These are phyloP conservation scores for Mucor mucedo DNA, from an alignment of 371 early-diverging fungal species.

Conservation along the genomic window DNA sequence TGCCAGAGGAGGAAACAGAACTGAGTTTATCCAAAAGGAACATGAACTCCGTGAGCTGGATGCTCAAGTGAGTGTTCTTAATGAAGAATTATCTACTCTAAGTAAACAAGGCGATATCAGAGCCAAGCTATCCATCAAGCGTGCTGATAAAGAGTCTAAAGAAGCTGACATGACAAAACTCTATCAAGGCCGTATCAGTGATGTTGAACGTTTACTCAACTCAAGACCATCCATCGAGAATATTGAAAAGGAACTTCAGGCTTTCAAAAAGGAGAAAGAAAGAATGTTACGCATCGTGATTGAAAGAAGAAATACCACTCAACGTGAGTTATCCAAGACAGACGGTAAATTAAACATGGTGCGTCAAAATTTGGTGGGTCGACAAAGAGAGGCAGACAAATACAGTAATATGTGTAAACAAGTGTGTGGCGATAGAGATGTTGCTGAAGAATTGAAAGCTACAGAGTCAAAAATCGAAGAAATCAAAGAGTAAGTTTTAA, in stretches of 20 bases:
- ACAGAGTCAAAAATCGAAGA: conserved; percentile 19
- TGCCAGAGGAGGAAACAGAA: not conserved
- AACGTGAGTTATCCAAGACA: conserved; percentile 39
- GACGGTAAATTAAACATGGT: conserved; percentile 51
- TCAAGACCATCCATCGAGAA: conserved; percentile 31
- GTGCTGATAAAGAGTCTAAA: conserved; percentile 49
- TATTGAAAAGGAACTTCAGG: conserved; percentile 31
- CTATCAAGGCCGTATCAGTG: conserved; percentile 32
- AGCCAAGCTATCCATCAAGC: conserved; percentile 61
- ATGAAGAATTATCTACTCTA: conserved; percentile 55
- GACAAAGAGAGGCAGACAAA: conserved; percentile 23
- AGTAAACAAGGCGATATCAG: conserved; percentile 63
- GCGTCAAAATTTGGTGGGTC: conserved; percentile 18
- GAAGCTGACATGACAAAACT: conserved; percentile 28
- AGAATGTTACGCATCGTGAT: conserved; percentile 31
- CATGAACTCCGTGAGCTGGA: conserved; percentile 32
- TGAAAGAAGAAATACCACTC: conserved; percentile 27
- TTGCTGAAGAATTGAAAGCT: conserved; percentile 30
- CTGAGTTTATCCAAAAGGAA: conserved; percentile 33
- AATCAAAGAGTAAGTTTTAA: not conserved
- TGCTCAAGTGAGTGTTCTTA: conserved; percentile 33
- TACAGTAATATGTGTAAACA: not conserved
- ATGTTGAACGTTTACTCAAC: conserved; percentile 31
- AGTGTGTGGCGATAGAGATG: conserved; percentile 30
- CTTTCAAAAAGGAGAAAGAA: conserved; percentile 23